These are phyloP conservation scores for Macadamia tetraphylla DNA, from an alignment of 164 flowering plant genomes.

Conservation along the genomic window DNA sequence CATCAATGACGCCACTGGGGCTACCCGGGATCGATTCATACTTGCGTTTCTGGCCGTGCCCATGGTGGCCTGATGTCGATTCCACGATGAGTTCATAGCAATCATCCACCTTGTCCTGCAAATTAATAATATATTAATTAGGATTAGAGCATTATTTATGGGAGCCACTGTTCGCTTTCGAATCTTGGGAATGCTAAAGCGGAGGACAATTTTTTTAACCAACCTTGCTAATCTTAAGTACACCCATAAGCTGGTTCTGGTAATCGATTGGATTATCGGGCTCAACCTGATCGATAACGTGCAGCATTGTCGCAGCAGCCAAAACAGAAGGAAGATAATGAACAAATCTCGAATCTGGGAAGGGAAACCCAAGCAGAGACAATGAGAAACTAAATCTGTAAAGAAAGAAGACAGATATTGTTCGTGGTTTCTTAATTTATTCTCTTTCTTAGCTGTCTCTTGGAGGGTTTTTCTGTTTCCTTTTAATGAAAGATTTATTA, in stretches of 20 bases:
- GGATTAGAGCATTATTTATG: no score
- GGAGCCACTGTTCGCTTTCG: no score
- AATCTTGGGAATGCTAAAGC: no score
- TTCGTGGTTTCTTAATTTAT: not conserved
- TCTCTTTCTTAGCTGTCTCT: no score
- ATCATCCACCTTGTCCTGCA: conserved; percentile 52
- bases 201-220: not conserved
- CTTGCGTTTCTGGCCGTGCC: conserved; percentile 38
- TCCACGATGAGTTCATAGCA: conserved; percentile 50
- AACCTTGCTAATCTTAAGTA: conserved; percentile 61
- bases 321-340: conserved; percentile 47
- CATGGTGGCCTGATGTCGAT: conserved; percentile 16
- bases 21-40: conserved; percentile 34
- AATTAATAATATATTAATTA: not conserved
- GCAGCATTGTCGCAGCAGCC: conserved; percentile 72
- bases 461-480: no score
- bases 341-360: conserved; percentile 36
- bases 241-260: conserved; percentile 54
- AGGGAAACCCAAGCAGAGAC: not conserved
- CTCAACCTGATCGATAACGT: conserved; percentile 55
- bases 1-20: conserved; percentile 65
- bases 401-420: not conserved
- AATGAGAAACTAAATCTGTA: not conserved
- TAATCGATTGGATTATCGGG: conserved; percentile 40
- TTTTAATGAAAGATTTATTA: no score